These are phyloP conservation scores for Aspergillus pseudoglaucus DNA, from an alignment of 2,329 filamentous ascomycete genomes.

Conservation along the genomic window DNA sequence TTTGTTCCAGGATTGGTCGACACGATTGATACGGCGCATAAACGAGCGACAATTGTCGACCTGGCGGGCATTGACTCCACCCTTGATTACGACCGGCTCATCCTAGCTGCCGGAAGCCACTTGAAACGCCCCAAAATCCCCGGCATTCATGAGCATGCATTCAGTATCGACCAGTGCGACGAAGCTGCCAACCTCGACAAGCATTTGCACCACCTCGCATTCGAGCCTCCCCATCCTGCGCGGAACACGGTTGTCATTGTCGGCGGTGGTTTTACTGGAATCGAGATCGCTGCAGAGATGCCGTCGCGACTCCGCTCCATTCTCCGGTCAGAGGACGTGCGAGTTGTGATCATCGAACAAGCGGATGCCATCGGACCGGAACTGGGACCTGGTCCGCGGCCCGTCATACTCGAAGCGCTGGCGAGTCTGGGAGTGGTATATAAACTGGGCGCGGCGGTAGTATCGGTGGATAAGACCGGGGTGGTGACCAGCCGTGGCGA, in stretches of 20 bases:
- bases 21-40: neutral
- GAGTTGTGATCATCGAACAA: constrained; percentile 15
- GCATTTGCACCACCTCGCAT: constrained; percentile 24
- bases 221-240: constrained; percentile 13
- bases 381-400: constrained; percentile 28
- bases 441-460: constrained; percentile 22
- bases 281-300: constrained; percentile 21
- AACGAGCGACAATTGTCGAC: neutral
- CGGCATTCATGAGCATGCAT: neutral
- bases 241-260: constrained; percentile 33
- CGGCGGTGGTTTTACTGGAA: constrained; percentile 32
- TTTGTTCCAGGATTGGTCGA: neutral
- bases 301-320: constrained; percentile 21
- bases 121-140: neutral
- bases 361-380: constrained; percentile 24
- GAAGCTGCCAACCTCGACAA: constrained; percentile 17
- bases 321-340: constrained; percentile 8
- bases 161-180: neutral
- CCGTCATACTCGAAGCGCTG: constrained; percentile 27
- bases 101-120: neutral
- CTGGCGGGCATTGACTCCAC: neutral
- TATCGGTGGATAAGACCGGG: constrained; percentile 16
- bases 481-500: constrained; percentile 25
- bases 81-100: neutral
- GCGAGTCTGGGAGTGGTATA: constrained; percentile 21